phyloP scores from a whole-genome alignment of 73 alveolate species.

The Tetrahymena elliotti region DNA sequence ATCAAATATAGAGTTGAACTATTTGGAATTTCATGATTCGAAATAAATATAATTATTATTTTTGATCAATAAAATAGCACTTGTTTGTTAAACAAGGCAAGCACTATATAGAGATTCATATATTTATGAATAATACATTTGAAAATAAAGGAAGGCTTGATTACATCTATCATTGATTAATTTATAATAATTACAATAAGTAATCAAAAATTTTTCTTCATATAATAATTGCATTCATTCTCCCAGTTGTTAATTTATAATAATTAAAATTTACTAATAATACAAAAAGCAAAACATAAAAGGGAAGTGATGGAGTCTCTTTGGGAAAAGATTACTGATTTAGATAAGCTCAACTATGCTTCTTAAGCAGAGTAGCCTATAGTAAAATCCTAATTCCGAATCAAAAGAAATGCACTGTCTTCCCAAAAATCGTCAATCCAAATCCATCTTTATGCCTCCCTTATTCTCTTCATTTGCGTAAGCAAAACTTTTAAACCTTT shows the following conservation, averaged over 20 bases:
- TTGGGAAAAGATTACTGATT: background rate
- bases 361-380: background rate
- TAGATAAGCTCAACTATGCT: background rate
- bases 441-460: constrained; percentile 1
- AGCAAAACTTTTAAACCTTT: background rate
- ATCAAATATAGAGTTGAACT: too few relatives aligned
- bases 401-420: background rate
- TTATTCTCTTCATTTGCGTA: background rate
- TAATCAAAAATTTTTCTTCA: background rate
- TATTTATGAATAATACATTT: too few relatives aligned
- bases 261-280: background rate
- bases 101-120: background rate
- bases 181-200: background rate
- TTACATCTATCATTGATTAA: background rate
- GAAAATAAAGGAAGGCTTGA: background rate
- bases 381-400: background rate
- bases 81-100: too few relatives aligned
- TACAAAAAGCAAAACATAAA: background rate
- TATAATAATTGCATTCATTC: background rate
- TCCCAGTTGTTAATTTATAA: background rate
- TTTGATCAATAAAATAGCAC: background rate
- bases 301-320: constrained; percentile 3
- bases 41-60: too few relatives aligned
- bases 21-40: too few relatives aligned
- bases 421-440: background rate